Base-by-base conservation (phyloP, 805 yeast species). In the Millerozyma miso region DNA sequence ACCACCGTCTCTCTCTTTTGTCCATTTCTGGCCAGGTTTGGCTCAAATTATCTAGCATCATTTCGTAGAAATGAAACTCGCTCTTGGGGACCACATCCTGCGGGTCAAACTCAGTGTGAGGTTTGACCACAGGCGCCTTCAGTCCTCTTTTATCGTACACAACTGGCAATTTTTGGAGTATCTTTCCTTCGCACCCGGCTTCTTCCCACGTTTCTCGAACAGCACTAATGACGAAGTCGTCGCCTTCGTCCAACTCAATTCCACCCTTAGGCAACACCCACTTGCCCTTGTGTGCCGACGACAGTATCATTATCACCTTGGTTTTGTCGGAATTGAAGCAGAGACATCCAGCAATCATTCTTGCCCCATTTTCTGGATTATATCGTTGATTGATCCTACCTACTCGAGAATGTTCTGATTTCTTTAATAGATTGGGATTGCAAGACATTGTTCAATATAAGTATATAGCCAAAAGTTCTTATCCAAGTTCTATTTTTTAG, bases 231-330 rank as follows among this genome's bases (percentile, higher is more conserved):
- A 58, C 61, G 40, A 50, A 68, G 45, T 68, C 73, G 34, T 69
- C 74, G 3, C 67, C 63, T 62, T 88, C 99, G 61, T 93, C 99
- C 20, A 59, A 59, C 63, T 93, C 99, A 33, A 90, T 81, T 1
- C 99, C 99, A 29, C 99, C 99, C 60, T 93, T 93, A 3, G 99
- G 99, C 3, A 93, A 62, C 5, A 93, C 87, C 96, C 96, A 91
- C 51, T 74, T 74, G 44, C 79, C 77, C 34, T 72, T 74, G 48
- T 80, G 81, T 4, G 82, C 81, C 12, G 84, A 72, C 1, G 97
- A 87, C 43, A 85, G 76, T 18, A 93, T 77, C 81, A 93, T 77
- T 7, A 93, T 74, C 15, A 91, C 89, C 52, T 80, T 75, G 20
- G 72, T 73, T 43, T 73, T 76, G 19, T 73, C 69, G 1, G 62